Percentiles rank a stretch among this genome's conserved stretches.
These are phyloP conservation scores for Thielaviopsis musarum DNA, from an alignment of 2,329 filamentous ascomycete genomes.

Conservation along the genomic window DNA sequence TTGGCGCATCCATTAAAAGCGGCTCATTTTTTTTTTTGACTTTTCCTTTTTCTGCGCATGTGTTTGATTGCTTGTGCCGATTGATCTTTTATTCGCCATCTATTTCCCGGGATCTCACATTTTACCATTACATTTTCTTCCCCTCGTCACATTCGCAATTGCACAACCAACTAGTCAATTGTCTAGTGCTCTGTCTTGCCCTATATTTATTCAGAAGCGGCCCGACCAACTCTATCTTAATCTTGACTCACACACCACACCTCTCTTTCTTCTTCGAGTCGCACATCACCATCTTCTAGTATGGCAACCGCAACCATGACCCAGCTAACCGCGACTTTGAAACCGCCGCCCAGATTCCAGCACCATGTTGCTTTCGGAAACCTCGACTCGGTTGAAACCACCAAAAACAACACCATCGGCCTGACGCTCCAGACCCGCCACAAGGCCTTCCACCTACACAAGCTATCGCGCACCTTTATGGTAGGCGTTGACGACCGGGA, in stretches of 20 bases:
- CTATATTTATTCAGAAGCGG: too few species aligned
- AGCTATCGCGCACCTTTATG: conserved; percentile 73
- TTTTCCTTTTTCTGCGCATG: neutral
- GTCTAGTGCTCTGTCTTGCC: too few species aligned
- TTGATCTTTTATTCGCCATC: too few species aligned
- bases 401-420: conserved; percentile 44
- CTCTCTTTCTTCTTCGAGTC: neutral
- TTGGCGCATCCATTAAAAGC: neutral
- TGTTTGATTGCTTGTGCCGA: too few species aligned
- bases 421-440: conserved; percentile 76
- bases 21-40: neutral
- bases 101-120: too few species aligned
- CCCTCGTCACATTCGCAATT: neutral
- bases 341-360: conserved; percentile 30
- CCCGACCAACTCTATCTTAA: neutral
- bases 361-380: conserved; percentile 46
- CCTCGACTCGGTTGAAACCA: conserved; percentile 38
- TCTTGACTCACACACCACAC: neutral
- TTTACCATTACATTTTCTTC: neutral
- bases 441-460: conserved; percentile 64
- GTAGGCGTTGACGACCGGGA: conserved; percentile 82
- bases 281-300: neutral
- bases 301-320: conserved; percentile 5
- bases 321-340: conserved; percentile 5
- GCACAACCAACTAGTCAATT: too few species aligned